Evolutionary conservation across 2,329 filamentous ascomycete genomes (phyloP).

Genomic region (Trichoderma brevicompactum): DNA sequence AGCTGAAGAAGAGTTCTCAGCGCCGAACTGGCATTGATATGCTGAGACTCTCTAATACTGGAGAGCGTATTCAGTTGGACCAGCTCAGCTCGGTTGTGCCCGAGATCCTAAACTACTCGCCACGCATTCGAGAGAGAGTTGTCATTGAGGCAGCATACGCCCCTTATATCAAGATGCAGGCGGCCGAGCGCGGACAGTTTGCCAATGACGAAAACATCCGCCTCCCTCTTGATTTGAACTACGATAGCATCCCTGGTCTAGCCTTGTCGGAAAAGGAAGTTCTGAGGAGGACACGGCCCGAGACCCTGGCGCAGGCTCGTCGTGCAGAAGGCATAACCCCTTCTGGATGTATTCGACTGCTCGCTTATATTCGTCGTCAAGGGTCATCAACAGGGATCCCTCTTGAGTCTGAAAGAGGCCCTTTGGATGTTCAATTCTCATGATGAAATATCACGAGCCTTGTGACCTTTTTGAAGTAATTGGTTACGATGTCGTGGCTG

Average conservation of each 20-base stretch:
- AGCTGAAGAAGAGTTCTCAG: constrained; percentile 66
- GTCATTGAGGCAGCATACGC: constrained; percentile 84
- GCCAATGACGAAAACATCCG: constrained; percentile 75
- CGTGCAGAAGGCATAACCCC: constrained; percentile 80
- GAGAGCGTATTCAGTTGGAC: constrained; percentile 49
- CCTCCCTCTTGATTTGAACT: constrained; percentile 77
- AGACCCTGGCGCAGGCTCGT: constrained; percentile 86
- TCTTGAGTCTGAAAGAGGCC: background rate
- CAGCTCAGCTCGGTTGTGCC: constrained; percentile 63
- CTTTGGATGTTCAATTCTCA: background rate
- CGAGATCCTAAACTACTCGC: constrained; percentile 57
- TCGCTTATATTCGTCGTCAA: constrained; percentile 61
- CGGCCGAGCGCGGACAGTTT: constrained; percentile 67
- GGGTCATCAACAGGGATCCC: background rate
- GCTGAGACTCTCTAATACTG: constrained; percentile 67
- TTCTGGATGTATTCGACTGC: constrained; percentile 61
- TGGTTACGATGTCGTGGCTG: background rate
- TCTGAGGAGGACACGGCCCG: constrained; percentile 72
- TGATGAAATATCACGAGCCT: background rate
- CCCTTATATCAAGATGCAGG: constrained; percentile 80
- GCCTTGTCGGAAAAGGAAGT: constrained; percentile 78
- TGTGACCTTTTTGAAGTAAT: background rate
- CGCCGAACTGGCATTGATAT: constrained; percentile 78
- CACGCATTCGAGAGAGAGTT: constrained; percentile 69
- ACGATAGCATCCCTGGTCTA: constrained; percentile 71